These are phyloP conservation scores for Cadophora malorum DNA, from an alignment of 2,329 filamentous ascomycete genomes.

Conservation along the genomic window DNA sequence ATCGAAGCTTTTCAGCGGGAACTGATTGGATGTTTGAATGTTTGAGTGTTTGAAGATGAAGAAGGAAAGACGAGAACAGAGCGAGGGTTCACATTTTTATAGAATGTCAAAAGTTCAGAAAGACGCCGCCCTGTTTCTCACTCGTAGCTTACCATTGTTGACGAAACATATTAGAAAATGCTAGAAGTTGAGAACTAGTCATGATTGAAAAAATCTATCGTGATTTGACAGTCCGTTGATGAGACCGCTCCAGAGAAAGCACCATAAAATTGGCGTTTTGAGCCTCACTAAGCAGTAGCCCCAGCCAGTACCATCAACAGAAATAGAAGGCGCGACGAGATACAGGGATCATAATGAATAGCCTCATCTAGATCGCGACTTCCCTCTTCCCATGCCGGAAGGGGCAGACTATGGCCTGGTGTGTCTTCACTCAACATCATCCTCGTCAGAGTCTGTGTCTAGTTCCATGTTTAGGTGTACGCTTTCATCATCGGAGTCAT, in stretches of 20 bases:
- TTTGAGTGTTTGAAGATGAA: not conserved
- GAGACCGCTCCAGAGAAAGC: not conserved
- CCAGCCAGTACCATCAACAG: not conserved
- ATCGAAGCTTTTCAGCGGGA: not conserved
- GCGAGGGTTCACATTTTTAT: not conserved
- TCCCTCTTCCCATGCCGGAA: not conserved
- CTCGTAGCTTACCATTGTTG: constrained; percentile 7
- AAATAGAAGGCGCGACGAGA: not conserved
- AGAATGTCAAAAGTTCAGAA: not conserved
- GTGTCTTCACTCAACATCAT: constrained; percentile 20
- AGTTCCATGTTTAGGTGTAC: constrained; percentile 49
- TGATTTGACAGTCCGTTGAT: constrained; percentile 1
- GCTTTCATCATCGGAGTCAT: constrained; percentile 54
- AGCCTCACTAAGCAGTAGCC: constrained; percentile 3
- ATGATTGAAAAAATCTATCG: not conserved
- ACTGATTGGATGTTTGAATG: too few relatives aligned
- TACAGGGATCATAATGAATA: not conserved
- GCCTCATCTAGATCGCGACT: not conserved
- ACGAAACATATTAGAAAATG: not conserved
- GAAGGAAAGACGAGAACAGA: not conserved
- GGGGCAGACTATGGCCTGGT: not conserved
- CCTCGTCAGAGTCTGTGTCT: constrained; percentile 40
- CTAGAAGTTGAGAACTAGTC: not conserved
- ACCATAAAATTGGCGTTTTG: not conserved
- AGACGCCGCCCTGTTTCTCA: not conserved